Evolutionary conservation across 1,284 basidiomycete species (phyloP).

Genomic region (Cutaneotrichosporon cyanovorans): DNA sequence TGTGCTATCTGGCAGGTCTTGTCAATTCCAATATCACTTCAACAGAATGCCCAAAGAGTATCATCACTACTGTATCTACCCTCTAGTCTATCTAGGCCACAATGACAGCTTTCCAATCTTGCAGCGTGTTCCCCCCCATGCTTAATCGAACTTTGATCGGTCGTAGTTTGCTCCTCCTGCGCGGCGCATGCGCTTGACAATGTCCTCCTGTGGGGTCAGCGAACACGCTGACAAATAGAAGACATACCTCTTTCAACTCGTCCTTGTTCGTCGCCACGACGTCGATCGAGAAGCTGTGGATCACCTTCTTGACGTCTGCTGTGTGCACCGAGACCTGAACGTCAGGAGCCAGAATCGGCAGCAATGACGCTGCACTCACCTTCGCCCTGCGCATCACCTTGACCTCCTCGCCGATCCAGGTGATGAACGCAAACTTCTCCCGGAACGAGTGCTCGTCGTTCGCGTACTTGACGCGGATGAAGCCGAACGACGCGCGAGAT

Average conservation of each 20-base stretch:
- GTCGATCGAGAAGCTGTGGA: constrained; percentile 75
- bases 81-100: background rate
- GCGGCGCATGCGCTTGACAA: constrained; percentile 32
- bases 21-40: no score
- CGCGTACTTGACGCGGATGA: constrained; percentile 71
- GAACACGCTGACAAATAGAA: background rate
- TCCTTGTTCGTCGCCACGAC: constrained; percentile 70
- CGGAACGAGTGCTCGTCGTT: constrained; percentile 65
- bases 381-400: constrained; percentile 86
- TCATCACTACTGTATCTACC: no score
- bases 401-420: constrained; percentile 78
- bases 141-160: constrained; percentile 43
- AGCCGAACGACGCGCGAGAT: constrained; percentile 69
- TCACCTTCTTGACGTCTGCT: constrained; percentile 71
- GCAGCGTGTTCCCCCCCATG: no score
- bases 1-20: no score
- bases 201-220: constrained; percentile 27
- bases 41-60: no score
- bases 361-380: constrained; percentile 53
- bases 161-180: constrained; percentile 46
- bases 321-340: constrained; percentile 75
- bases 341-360: no score
- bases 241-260: constrained; percentile 63
- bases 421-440: constrained; percentile 82
- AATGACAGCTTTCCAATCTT: no score